Percentiles rank a stretch among this genome's conserved stretches.
These are phyloP conservation scores for Clarireedia sp. DNA, from an alignment of 2,329 filamentous ascomycete genomes.

Conservation along the genomic window DNA sequence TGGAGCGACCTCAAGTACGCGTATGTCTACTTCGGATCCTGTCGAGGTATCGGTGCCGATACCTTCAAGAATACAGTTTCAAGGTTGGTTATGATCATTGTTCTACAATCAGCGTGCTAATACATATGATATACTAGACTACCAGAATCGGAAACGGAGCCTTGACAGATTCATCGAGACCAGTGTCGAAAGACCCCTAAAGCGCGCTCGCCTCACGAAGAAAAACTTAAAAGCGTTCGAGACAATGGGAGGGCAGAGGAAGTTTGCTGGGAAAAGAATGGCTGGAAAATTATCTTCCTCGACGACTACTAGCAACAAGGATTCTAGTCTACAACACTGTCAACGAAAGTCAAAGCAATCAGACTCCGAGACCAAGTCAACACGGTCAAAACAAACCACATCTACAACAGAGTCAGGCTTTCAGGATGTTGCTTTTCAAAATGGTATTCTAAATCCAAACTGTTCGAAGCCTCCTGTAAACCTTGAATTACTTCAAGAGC, in stretches of 20 bases:
- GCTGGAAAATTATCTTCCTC: too few relatives aligned
- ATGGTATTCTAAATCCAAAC: slow-evolving; percentile 7
- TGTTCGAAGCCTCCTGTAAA: slow-evolving; percentile 6
- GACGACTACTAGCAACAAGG: too few relatives aligned
- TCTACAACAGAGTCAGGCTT: slow-evolving; percentile 8
- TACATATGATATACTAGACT: too few relatives aligned
- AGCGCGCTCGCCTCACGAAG: slow-evolving; percentile 16
- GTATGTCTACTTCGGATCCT: too few relatives aligned
- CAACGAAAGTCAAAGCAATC: neutral
- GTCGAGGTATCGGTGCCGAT: too few relatives aligned
- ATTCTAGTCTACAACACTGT: too few relatives aligned
- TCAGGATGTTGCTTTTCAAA: slow-evolving; percentile 2
- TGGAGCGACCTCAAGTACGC: too few relatives aligned
- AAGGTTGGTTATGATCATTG: too few relatives aligned
- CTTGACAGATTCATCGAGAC: slow-evolving; percentile 14
- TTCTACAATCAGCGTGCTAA: too few relatives aligned
- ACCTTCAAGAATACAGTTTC: too few relatives aligned
- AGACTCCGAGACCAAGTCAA: neutral
- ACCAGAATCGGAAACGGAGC: slow-evolving; percentile 16
- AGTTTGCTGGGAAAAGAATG: too few relatives aligned
- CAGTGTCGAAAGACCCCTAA: slow-evolving; percentile 11
- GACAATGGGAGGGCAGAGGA: too few relatives aligned
- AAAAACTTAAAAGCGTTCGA: slow-evolving; percentile 12
- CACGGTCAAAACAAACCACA: neutral
- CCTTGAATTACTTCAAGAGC: slow-evolving; percentile 3